Evolutionary conservation across 495 filamentous ascomycete genomes (phyloP).

Genomic region (Penicillium dipodomyicola): DNA sequence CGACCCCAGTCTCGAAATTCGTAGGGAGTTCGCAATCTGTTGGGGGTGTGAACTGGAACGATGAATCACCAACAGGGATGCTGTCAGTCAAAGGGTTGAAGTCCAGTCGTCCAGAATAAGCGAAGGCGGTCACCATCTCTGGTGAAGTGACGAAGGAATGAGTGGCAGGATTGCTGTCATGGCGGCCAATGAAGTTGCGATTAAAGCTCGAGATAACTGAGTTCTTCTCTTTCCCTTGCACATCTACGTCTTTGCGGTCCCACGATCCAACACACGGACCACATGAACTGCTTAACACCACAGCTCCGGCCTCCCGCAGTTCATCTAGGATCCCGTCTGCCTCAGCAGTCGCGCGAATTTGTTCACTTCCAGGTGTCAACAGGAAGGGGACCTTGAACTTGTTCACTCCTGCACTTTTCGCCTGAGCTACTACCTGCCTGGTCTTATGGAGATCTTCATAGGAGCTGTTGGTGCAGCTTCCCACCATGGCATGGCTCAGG

Average conservation of each 20-base stretch:
- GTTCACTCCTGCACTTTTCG: constrained; percentile 68
- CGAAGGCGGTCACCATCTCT: constrained; percentile 24
- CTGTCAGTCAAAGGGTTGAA: constrained; percentile 10
- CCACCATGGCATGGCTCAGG: constrained; percentile 77
- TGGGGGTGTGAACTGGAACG: neutral
- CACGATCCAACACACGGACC: constrained; percentile 70
- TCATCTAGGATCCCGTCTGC: constrained; percentile 83
- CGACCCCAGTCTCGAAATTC: too few relatives aligned
- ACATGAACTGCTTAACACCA: constrained; percentile 85
- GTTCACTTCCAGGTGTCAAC: constrained; percentile 85
- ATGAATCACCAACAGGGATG: constrained; percentile 4
- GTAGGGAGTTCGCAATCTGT: too few relatives aligned
- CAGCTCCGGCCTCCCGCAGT: constrained; percentile 82
- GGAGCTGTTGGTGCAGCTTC: constrained; percentile 91
- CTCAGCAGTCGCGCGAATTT: constrained; percentile 82
- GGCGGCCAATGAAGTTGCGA: constrained; percentile 89
- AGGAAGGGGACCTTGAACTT: constrained; percentile 80
- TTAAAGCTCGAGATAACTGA: constrained; percentile 83
- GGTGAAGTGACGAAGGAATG: constrained; percentile 27
- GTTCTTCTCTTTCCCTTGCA: constrained; percentile 75
- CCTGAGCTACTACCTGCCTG: constrained; percentile 82
- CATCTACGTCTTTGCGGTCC: constrained; percentile 81
- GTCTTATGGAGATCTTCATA: constrained; percentile 90
- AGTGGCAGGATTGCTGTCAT: constrained; percentile 72
- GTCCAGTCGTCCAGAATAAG: constrained; percentile 22